Evolutionary conservation across 441 rosid species (phyloP), one percentile per base, ranked within the genome.

Genomic region (Eruca vesicaria): DNA sequence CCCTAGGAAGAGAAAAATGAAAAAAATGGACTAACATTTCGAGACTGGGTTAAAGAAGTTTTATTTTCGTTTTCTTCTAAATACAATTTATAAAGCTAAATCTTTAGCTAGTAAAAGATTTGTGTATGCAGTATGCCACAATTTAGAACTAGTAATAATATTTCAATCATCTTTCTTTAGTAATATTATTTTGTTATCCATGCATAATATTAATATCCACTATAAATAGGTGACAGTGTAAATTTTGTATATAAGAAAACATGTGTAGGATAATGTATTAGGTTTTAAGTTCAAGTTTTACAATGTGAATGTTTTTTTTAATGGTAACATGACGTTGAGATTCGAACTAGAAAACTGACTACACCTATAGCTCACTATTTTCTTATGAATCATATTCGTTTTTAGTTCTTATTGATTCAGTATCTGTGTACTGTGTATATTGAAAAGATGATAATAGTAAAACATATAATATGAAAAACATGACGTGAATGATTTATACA

Each of bases 321-420:
- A 20, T 48, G 55, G 32, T 29, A 29, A 5, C 32, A 18, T 31
- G 59, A 61, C 45, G 60, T 45, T 60, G 23, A 71, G 31, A 71
- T 43, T 61, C 67, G 59, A 60, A 70, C 45, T 70, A 70, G 35
- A 38, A 59, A 29, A 70, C 66, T 31, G 21, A 50, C 50, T 32
- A 61, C 50, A 29, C 62, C 5, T 29, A n/a, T 20, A 9, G 28
- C 36, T 52, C 53, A 33, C 15, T 33, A 68, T 52, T 53, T 50
- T 71, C 26, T 50, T 21, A 50, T 52, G 52, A 71, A 62, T 62
- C 62, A 62, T 58, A 57, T 62, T 21, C 11, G 21, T 5, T 16
- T 16, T 26, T 4, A 7, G 1, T 21, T 56, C 31, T 28, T 56
- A 11, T 6, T 55, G n/a, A 33, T 33, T 41, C 50, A 43, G 8